Conservation (phyloP, 108 stramenopile genomes). For the Mayamaea pseudoterrestris region DNA sequence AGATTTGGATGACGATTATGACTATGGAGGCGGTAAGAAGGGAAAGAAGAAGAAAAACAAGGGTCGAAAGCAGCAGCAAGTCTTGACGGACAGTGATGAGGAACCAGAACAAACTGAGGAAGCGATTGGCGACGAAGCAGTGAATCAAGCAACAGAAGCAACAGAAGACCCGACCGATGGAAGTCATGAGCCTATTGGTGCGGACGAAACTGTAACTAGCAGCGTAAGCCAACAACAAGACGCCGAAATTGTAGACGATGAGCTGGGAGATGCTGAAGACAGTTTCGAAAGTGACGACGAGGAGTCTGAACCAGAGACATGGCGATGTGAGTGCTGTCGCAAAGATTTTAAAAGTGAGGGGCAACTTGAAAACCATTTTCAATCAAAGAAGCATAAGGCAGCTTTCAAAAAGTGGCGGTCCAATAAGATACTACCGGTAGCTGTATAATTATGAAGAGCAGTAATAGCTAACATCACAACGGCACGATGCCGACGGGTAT, state of each 20-base stretch:
- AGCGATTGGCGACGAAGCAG: no score
- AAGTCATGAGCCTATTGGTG: not conserved
- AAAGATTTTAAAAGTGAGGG: slow-evolving; percentile 80
- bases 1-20: slow-evolving; percentile 76
- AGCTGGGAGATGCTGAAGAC: slow-evolving; percentile 7
- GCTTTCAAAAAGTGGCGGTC: slow-evolving; percentile 43
- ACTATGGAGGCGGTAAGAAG: slow-evolving; percentile 53
- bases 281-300: slow-evolving; percentile 20
- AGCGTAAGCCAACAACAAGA: not conserved
- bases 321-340: slow-evolving; percentile 70
- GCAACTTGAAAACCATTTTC: slow-evolving; percentile 78
- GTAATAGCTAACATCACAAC: no score
- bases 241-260: slow-evolving; percentile 3
- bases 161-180: slow-evolving; percentile 4
- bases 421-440: no score
- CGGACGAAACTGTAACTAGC: slow-evolving; percentile 13
- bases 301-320: slow-evolving; percentile 63
- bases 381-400: slow-evolving; percentile 84
- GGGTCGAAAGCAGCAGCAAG: slow-evolving; percentile 20
- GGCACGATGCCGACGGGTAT: no score
- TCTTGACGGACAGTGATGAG: no score
- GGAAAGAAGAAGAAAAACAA: slow-evolving; percentile 42
- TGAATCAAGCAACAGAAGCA: slow-evolving; percentile 3
- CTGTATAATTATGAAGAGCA: no score
- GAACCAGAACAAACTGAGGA: slow-evolving; percentile 2